A percentile compares a stretch with the other conserved stretches of the same genome.
Conservation (phyloP, 805 yeast species). For the Saturnispora dispora region DNA sequence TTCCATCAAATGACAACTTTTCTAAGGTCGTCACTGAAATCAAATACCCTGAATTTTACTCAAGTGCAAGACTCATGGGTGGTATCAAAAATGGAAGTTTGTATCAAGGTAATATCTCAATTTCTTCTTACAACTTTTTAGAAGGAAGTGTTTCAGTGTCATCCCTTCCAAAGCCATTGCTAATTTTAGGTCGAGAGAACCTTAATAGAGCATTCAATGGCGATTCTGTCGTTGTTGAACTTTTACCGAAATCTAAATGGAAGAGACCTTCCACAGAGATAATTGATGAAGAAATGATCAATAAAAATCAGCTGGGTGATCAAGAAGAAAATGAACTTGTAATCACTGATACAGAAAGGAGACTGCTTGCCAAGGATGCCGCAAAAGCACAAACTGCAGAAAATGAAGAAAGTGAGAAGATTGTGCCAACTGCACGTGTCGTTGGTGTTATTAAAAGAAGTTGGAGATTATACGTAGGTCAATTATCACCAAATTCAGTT, state of each 20-base stretch:
- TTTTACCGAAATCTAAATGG: conserved; percentile 83
- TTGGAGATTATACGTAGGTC: conserved; percentile 96
- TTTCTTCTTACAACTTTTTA: conserved; percentile 78
- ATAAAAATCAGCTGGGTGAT: conserved; percentile 52
- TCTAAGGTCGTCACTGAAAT: conserved; percentile 37
- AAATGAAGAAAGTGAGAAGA: conserved; percentile 33
- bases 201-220: conserved; percentile 88
- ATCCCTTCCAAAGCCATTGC: conserved; percentile 70
- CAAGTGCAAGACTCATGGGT: conserved; percentile 77
- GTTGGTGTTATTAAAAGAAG: conserved; percentile 84
- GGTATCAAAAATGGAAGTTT: conserved; percentile 83
- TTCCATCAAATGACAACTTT: conserved; percentile 47
- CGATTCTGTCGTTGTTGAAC: conserved; percentile 84
- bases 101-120: conserved; percentile 73
- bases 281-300: conserved; percentile 62
- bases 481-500: conserved; percentile 70
- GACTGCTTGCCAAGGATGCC: conserved; percentile 70
- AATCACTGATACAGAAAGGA: conserved; percentile 62
- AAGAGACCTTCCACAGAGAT: conserved; percentile 73
- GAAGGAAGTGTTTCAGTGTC: conserved; percentile 75
- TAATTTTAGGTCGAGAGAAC: conserved; percentile 74
- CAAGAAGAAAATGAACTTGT: conserved; percentile 33
- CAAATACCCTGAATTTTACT: conserved; percentile 66
- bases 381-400: conserved; percentile 41
- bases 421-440: conserved; percentile 89